Base-by-base conservation (phyloP, 1,284 basidiomycete species). In the Sporisorium iseilematis-ciliati region DNA sequence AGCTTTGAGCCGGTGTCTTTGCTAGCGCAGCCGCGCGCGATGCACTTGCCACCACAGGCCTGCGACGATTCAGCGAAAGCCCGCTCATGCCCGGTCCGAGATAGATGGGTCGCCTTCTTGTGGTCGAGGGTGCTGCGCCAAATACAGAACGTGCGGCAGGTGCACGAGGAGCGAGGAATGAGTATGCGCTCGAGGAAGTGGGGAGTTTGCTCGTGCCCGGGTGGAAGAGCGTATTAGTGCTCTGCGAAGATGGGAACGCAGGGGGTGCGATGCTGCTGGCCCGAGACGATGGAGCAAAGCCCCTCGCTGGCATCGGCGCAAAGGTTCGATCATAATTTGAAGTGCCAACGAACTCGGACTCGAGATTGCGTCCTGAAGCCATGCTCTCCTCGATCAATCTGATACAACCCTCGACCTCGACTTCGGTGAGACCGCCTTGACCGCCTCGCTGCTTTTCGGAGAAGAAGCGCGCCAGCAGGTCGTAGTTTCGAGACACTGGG, bases 391-490 rank as follows among this genome's bases (percentile, higher is more conserved):
- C 79, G 57, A 80, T 77, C 43, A 80, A 41, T 21, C 65, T 48
- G 25, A 77, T 65, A 55, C 79, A 80, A n/a, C 79, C 79, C 33
- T 72, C 70, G 29, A 79, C 64, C 41, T 80, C 79, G 45, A 79
- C 75, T 38, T 80, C 79, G 11, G 75, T 77, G 41, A 80, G 67
- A 2, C 60, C 69, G 33, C 66, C 63, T 38, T 60, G 52, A 23
- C 77, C 72, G 14, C 63, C 68, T 33, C 62, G 64, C 59, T 66
- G 78, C 61, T 80, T 80, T 41, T 80, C 74, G 33, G 75, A 54
- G 43, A 80, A 80, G 71, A 80, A 80, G 45, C 77, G 77, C 5
- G 79, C 74, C 0, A 80, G 71, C 40, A 80, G 59, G 25, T 71
- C 74, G 57, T 79, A 80, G 60, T 79, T 80, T 49, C 77, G 77